Evolutionary conservation across 2,329 filamentous ascomycete species (phyloP).

Genomic region (Rutstroemia sp.): DNA sequence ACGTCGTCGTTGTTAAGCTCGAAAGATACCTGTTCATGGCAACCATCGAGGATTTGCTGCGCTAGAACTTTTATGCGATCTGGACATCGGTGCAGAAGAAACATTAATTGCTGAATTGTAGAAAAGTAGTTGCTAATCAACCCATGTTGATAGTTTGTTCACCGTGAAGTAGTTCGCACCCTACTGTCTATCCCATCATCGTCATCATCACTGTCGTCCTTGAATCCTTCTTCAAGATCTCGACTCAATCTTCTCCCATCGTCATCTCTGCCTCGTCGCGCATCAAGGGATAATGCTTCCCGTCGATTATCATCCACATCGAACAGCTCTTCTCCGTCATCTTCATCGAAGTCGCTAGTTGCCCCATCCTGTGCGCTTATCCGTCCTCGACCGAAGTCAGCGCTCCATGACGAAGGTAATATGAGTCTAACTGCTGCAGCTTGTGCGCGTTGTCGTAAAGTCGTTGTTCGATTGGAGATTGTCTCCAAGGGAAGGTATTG

Average conservation of each 20-base stretch:
- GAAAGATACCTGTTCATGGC: no score
- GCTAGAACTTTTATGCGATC: not conserved
- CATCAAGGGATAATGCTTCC: conserved; percentile 33
- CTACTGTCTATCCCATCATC: conserved; percentile 10
- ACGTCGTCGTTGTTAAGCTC: no score
- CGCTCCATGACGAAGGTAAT: conserved; percentile 42
- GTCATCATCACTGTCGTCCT: conserved; percentile 64
- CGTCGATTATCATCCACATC: conserved; percentile 43
- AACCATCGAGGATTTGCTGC: no score
- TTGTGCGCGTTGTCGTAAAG: conserved; percentile 46
- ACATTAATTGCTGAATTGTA: not conserved
- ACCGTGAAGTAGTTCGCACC: conserved; percentile 8
- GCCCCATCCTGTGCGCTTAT: conserved; percentile 34
- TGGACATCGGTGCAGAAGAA: not conserved
- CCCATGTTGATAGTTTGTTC: conserved; percentile 1
- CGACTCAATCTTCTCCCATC: conserved; percentile 62
- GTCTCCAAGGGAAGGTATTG: conserved; percentile 65
- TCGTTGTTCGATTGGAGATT: conserved; percentile 49
- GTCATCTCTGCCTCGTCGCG: conserved; percentile 31
- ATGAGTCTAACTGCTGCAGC: conserved; percentile 34
- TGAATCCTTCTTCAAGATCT: conserved; percentile 71
- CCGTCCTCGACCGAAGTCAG: conserved; percentile 35
- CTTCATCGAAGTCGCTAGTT: conserved; percentile 50
- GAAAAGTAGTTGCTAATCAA: not conserved
- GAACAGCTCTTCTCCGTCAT: conserved; percentile 64